Conservation (phyloP, 1,139 yeast genomes). For the Hemisphaericaspora lyxosophila region DNA sequence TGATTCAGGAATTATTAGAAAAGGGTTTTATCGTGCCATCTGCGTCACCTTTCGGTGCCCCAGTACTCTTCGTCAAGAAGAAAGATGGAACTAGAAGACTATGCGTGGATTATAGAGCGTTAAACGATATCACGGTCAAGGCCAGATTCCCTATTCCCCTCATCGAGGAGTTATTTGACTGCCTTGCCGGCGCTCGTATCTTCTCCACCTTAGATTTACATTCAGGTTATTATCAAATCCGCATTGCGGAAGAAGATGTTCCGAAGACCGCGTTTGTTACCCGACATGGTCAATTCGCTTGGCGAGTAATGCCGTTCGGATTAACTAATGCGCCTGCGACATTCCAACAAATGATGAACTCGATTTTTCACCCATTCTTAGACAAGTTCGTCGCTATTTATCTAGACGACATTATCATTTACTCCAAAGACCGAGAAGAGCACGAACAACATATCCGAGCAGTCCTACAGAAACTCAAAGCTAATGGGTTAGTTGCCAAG, state of each 20-base stretch:
- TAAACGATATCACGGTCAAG: constrained; percentile 54
- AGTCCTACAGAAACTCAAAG: not conserved
- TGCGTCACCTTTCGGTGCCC: not conserved
- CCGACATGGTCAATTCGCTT: constrained; percentile 3
- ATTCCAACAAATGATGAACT: constrained; percentile 7
- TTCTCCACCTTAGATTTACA: constrained; percentile 5
- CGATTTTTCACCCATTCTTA: not conserved
- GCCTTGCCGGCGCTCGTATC: not conserved
- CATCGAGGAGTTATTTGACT: constrained; percentile 14
- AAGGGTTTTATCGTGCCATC: not conserved
- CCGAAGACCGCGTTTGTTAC: constrained; percentile 3
- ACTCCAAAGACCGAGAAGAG: not conserved
- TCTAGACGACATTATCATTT: constrained; percentile 5
- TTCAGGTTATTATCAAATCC: constrained; percentile 7
- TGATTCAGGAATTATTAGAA: not conserved
- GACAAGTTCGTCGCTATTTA: constrained; percentile 1
- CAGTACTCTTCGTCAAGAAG: constrained; percentile 9
- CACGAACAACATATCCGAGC: constrained; percentile 1
- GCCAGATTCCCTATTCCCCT: constrained; percentile 21
- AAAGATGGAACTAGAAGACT: constrained; percentile 15
- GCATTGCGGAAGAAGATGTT: constrained; percentile 1
- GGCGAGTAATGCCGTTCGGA: constrained; percentile 9
- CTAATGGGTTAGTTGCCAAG: constrained; percentile 2
- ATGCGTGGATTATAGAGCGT: constrained; percentile 43
- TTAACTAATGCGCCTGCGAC: constrained; percentile 8